A percentile compares a stretch with the other conserved stretches of the same genome.
Conservation (phyloP, 2,329 filamentous ascomycete species). For the Orbilia javanica region DNA sequence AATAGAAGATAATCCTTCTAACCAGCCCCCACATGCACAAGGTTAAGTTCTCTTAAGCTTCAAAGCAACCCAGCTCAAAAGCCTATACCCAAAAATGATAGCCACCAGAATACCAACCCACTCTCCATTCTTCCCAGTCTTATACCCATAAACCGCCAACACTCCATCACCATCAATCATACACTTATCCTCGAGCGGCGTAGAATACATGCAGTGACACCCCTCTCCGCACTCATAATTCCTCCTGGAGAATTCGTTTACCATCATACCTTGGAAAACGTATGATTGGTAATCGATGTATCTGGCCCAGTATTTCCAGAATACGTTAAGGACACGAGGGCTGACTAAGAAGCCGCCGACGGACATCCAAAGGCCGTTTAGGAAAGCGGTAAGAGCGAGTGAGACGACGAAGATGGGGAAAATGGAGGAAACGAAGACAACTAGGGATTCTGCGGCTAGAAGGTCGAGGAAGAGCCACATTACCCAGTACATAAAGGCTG, state of each 20-base stretch:
- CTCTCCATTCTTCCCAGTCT: slow-evolving; percentile 73
- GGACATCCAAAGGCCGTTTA: slow-evolving; percentile 90
- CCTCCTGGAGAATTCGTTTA: slow-evolving; percentile 81
- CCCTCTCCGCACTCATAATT: slow-evolving; percentile 73
- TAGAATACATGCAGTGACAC: slow-evolving; percentile 79
- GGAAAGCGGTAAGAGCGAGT: slow-evolving; percentile 83
- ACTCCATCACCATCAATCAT: slow-evolving; percentile 79
- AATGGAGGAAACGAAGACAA: slow-evolving; percentile 79
- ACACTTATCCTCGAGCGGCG: slow-evolving; percentile 74
- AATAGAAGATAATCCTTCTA: too few relatives aligned
- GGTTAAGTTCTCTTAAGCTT: slow-evolving; percentile 62
- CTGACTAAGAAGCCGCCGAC: slow-evolving; percentile 85
- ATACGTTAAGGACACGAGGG: slow-evolving; percentile 79
- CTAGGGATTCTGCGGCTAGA: slow-evolving; percentile 82
- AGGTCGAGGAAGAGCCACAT: slow-evolving; percentile 89
- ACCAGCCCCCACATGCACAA: not conserved
- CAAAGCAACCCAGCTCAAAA: slow-evolving; percentile 76
- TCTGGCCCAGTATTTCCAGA: slow-evolving; percentile 88
- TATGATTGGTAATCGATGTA: slow-evolving; percentile 90
- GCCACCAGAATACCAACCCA: slow-evolving; percentile 83
- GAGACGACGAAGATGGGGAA: slow-evolving; percentile 84
- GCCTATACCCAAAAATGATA: slow-evolving; percentile 79
- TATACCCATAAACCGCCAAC: slow-evolving; percentile 77
- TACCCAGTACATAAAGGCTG: slow-evolving; percentile 80
- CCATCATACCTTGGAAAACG: slow-evolving; percentile 93